These are phyloP conservation scores for Crithidia sp. DNA, from an alignment of 208 protist species.

Conservation along the genomic window DNA sequence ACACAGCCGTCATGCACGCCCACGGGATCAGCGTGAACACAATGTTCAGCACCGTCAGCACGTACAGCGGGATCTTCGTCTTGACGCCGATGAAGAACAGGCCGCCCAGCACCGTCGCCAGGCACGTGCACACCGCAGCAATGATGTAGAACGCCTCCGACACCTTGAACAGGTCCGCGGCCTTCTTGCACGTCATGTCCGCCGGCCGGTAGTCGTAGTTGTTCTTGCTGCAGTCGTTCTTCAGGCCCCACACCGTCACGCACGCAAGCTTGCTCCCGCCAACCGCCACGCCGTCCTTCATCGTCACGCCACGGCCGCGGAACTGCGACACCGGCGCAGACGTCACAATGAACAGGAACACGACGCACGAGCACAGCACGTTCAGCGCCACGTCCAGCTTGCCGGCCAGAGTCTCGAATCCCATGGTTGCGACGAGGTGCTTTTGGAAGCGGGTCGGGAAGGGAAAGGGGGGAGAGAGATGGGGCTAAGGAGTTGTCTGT, in stretches of 20 bases:
- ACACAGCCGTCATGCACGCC: slow-evolving; percentile 53
- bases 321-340: slow-evolving; percentile 61
- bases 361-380: slow-evolving; percentile 52
- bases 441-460: not conserved
- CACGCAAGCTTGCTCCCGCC: slow-evolving; percentile 39
- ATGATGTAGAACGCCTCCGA: slow-evolving; percentile 66
- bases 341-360: slow-evolving; percentile 53
- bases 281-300: not conserved
- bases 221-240: slow-evolving; percentile 44
- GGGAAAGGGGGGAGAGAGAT: too few relatives aligned
- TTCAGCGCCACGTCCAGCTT: slow-evolving; percentile 43
- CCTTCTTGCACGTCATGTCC: slow-evolving; percentile 15
- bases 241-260: slow-evolving; percentile 57
- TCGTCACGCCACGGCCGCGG: slow-evolving; percentile 35
- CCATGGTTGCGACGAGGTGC: slow-evolving; percentile 39
- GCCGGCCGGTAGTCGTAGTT: slow-evolving; percentile 26
- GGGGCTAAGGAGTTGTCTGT: too few relatives aligned
- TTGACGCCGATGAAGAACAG: slow-evolving; percentile 41
- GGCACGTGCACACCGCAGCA: slow-evolving; percentile 39
- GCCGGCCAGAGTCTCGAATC: slow-evolving; percentile 48
- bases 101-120: slow-evolving; percentile 21
- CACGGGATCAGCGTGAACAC: slow-evolving; percentile 47
- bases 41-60: slow-evolving; percentile 32
- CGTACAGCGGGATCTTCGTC: slow-evolving; percentile 22
- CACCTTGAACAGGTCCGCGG: slow-evolving; percentile 46